Percentiles rank a stretch among this genome's conserved stretches.
These are phyloP conservation scores for Epichloe typhina DNA, from an alignment of 2,329 filamentous ascomycete genomes.

Conservation along the genomic window DNA sequence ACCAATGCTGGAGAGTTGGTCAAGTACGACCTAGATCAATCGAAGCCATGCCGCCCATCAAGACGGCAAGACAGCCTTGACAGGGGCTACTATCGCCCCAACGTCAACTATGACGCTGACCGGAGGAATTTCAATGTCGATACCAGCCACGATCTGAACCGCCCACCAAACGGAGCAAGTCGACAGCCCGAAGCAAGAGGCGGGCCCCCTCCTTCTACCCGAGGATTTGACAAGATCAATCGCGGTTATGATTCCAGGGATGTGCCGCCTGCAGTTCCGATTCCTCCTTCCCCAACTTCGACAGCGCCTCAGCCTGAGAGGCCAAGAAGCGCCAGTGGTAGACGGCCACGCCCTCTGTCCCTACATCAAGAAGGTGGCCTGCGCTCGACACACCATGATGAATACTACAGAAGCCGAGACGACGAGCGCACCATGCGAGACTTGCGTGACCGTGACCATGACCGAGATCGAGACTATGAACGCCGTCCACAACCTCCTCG, in stretches of 20 bases:
- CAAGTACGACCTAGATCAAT: conserved; percentile 46
- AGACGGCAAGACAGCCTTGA: conserved; percentile 43
- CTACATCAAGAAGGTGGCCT: conserved; percentile 38
- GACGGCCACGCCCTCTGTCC: conserved; percentile 32
- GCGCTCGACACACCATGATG: conserved; percentile 31
- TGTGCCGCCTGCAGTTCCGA: conserved; percentile 29
- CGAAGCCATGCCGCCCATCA: conserved; percentile 23
- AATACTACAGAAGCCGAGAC: conserved; percentile 35
- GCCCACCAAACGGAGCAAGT: conserved; percentile 25
- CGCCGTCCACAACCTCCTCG: conserved; percentile 16
- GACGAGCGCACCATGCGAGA: conserved; percentile 32
- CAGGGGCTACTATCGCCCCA: conserved; percentile 40
- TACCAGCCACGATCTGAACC: conserved; percentile 29
- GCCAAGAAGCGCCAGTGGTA: conserved; percentile 7
- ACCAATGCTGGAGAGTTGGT: conserved; percentile 50
- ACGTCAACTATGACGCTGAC: conserved; percentile 37
- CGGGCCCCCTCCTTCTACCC: conserved; percentile 56
- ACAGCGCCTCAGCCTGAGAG: conserved; percentile 8
- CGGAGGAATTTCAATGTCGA: conserved; percentile 32
- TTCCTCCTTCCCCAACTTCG: conserved; percentile 23
- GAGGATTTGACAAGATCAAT: conserved; percentile 58
- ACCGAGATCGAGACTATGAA: conserved; percentile 15
- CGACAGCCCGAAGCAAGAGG: conserved; percentile 27
- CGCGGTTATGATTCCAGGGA: conserved; percentile 33
- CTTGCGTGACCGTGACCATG: conserved; percentile 25